Conservation (phyloP, 495 filamentous ascomycete genomes). For the Penicillium simplicissimum region DNA sequence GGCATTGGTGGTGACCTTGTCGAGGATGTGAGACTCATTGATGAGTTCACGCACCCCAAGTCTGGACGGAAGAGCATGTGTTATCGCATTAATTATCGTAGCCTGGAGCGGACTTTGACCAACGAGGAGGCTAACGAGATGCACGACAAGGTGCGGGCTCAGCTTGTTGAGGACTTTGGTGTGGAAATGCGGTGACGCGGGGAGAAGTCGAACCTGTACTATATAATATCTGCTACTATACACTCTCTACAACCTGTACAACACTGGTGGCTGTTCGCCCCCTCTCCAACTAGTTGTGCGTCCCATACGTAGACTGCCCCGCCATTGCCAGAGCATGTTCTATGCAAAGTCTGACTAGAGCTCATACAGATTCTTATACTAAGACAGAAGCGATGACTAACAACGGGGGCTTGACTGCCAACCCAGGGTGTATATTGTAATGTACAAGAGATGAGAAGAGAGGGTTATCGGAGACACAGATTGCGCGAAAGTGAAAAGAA, state of each 20-base stretch:
- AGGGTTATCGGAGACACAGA: slow-evolving; percentile 28
- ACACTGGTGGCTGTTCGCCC: background rate
- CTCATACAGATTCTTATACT: background rate
- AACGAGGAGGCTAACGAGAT: slow-evolving; percentile 74
- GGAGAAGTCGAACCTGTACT: slow-evolving; percentile 15
- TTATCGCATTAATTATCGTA: slow-evolving; percentile 90
- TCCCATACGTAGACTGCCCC: background rate
- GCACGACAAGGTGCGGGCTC: slow-evolving; percentile 64
- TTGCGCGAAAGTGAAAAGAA: slow-evolving; percentile 24
- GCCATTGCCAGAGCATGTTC: background rate
- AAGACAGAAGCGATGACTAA: slow-evolving; percentile 2
- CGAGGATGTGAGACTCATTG: slow-evolving; percentile 80
- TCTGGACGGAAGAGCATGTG: slow-evolving; percentile 80
- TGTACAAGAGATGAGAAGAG: slow-evolving; percentile 43
- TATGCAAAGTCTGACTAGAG: background rate
- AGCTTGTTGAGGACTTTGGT: slow-evolving; percentile 66
- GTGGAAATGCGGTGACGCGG: slow-evolving; percentile 72
- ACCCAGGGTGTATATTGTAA: slow-evolving; percentile 34
- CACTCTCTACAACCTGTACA: background rate
- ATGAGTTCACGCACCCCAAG: slow-evolving; percentile 89
- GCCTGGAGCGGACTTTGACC: slow-evolving; percentile 83
- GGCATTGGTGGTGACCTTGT: slow-evolving; percentile 76
- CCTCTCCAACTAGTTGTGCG: background rate
- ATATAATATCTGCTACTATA: slow-evolving; percentile 15
- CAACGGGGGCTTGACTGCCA: slow-evolving; percentile 14